These are phyloP conservation scores for Candida taoyuanica DNA, from an alignment of 805 yeast species.

Conservation along the genomic window DNA sequence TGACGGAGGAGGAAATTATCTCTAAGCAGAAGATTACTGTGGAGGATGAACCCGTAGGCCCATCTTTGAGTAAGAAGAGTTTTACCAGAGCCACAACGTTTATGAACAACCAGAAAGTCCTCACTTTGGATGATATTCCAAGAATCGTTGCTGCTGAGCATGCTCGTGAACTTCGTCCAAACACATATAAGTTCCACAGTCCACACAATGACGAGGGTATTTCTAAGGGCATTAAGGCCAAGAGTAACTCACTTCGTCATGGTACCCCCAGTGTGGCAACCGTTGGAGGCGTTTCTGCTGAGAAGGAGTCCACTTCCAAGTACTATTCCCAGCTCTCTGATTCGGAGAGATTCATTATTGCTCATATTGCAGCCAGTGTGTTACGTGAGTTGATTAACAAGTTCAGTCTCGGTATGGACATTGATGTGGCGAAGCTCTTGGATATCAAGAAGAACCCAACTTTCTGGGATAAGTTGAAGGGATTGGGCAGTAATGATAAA, in stretches of 20 bases:
- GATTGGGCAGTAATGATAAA: constrained; percentile 25
- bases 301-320: constrained; percentile 23
- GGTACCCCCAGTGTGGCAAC: constrained; percentile 15
- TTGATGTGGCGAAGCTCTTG: constrained; percentile 29
- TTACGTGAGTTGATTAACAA: constrained; percentile 29
- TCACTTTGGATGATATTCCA: constrained; percentile 94
- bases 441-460: constrained; percentile 33
- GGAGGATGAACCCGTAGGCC: constrained; percentile 36
- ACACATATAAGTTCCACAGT: constrained; percentile 82
- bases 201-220: constrained; percentile 24
- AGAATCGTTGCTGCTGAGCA: constrained; percentile 96
- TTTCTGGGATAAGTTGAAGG: constrained; percentile 41
- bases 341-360: constrained; percentile 52
- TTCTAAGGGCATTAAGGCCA: constrained; percentile 19
- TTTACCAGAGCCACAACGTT: constrained; percentile 67
- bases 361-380: constrained; percentile 56
- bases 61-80: constrained; percentile 48
- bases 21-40: constrained; percentile 26
- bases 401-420: constrained; percentile 33
- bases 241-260: constrained; percentile 16
- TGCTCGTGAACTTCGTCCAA: constrained; percentile 88
- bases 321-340: constrained; percentile 63
- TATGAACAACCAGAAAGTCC: constrained; percentile 73
- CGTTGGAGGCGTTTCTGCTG: not conserved
- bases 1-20: constrained; percentile 21